Conservation (phyloP, 1,139 yeast genomes). For the Diutina ranongensis region DNA sequence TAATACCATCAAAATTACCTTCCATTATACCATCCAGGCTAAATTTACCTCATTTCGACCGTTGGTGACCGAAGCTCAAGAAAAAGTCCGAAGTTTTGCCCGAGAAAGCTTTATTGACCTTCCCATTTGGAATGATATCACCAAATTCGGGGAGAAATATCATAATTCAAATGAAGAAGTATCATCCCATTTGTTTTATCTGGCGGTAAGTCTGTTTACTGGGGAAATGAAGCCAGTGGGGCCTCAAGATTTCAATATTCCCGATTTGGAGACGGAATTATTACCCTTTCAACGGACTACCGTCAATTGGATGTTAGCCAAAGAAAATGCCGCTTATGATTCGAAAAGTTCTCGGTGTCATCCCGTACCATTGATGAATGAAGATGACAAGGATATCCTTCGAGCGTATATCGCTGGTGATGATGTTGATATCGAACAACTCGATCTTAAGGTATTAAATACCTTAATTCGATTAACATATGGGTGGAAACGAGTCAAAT, state of each 20-base stretch:
- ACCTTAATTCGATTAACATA: slow-evolving; percentile 27
- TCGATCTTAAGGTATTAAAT: slow-evolving; percentile 5
- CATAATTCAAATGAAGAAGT: not conserved
- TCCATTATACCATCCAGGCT: slow-evolving; percentile 8
- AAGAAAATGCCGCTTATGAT: slow-evolving; percentile 42
- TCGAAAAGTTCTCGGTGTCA: slow-evolving; percentile 16
- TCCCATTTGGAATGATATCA: not conserved
- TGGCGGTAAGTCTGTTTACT: slow-evolving; percentile 23
- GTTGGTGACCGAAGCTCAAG: slow-evolving; percentile 9
- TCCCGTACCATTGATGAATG: slow-evolving; percentile 12
- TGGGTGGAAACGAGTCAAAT: slow-evolving; percentile 37
- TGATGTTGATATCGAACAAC: not conserved
- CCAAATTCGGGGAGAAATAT: slow-evolving; percentile 6
- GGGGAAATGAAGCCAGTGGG: slow-evolving; percentile 13
- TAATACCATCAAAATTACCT: slow-evolving; percentile 5
- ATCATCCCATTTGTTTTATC: slow-evolving; percentile 18
- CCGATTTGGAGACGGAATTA: slow-evolving; percentile 37
- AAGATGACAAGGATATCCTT: slow-evolving; percentile 8
- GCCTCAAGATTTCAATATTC: slow-evolving; percentile 20
- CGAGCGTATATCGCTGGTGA: slow-evolving; percentile 11
- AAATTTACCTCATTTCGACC: slow-evolving; percentile 10
- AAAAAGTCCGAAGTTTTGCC: not conserved
- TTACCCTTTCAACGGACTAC: slow-evolving; percentile 53
- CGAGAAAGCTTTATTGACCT: not conserved
- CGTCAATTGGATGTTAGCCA: slow-evolving; percentile 50